phyloP scores from a whole-genome alignment of 306 rosid genomes.

The Prunus padus region DNA sequence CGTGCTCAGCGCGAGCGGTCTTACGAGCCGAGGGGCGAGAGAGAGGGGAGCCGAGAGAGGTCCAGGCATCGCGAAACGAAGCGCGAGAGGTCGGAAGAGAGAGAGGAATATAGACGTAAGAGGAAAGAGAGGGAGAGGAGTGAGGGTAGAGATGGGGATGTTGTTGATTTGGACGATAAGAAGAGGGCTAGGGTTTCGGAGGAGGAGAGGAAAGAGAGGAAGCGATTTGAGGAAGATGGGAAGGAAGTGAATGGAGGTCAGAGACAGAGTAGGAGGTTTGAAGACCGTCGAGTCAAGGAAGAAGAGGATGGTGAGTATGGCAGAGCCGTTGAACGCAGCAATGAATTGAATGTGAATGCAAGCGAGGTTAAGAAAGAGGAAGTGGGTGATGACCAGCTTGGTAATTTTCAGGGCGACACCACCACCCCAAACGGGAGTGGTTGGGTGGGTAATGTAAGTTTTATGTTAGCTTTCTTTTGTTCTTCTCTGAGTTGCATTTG shows the following conservation, averaged over 20 bases:
- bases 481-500: not conserved
- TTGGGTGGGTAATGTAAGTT: slow-evolving; percentile 57
- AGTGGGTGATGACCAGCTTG: slow-evolving; percentile 25
- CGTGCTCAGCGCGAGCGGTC: slow-evolving; percentile 47
- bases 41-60: slow-evolving; percentile 60
- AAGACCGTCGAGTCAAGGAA: slow-evolving; percentile 43
- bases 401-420: slow-evolving; percentile 31
- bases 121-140: slow-evolving; percentile 76
- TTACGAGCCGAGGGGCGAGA: slow-evolving; percentile 27
- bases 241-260: slow-evolving; percentile 36
- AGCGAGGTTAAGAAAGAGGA: slow-evolving; percentile 37
- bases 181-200: slow-evolving; percentile 69
- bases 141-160: slow-evolving; percentile 41
- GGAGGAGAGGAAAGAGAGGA: slow-evolving; percentile 48
- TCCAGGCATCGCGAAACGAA: slow-evolving; percentile 34
- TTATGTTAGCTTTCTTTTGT: not conserved
- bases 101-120: slow-evolving; percentile 49
- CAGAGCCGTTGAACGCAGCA: not conserved
- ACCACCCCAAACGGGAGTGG: slow-evolving; percentile 42
- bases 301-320: slow-evolving; percentile 15
- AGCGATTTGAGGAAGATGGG: slow-evolving; percentile 38
- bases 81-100: slow-evolving; percentile 30
- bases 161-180: slow-evolving; percentile 30
- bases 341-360: slow-evolving; percentile 4
- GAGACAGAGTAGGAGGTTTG: slow-evolving; percentile 59